Base-by-base conservation (phyloP, 306 rosid species). In the Quercus alba region DNA sequence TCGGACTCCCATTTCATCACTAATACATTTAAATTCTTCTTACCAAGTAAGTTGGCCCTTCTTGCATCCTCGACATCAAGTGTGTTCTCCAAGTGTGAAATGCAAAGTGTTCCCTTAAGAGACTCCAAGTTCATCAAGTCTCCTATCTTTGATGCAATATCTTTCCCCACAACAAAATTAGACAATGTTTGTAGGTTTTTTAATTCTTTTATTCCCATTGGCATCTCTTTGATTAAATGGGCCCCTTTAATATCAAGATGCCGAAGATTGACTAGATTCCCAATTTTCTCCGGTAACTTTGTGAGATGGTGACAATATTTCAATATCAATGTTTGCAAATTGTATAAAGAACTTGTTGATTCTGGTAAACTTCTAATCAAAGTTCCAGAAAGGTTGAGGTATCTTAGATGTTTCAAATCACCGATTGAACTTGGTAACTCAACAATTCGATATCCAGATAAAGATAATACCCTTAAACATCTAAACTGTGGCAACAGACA, bases 271-370 rank as follows among this genome's bases (percentile, higher is more conserved):
- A 46, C 0, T 11, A 46, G 52, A 46, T 46, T 46, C 15, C 1
- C 52, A 51, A 75, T 75, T 14, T 23, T 18, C 2, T 1, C 3
- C 0, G 72, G 58, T 3, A 75, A 26, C 1, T 25, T 21, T n/a
- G 0, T 59, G 1, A 75, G 55, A 4, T 0, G 0, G 2, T 0
- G 0, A 14, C 78, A 75, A 11, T 0, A 0, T 9, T 41, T 5
- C 4, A 59, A 41, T 14, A 31, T 0, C 68, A 75, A 44, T 13
- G 70, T 61, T 3, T 75, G 79, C 15, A 75, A 26, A 2, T 55
- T 68, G 56, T 28, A 67, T 0, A 77, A 66, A 14, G 12, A 6
- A 12, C 17, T 30, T 54, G 5, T 20, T 0, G 75, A 77, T 38
- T 77, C 56, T 2, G 81, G 69, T 5, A 77, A 14, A 23, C 38